Conservation (phyloP, 1,284 basidiomycete species). For the Sparassis latifolia region DNA sequence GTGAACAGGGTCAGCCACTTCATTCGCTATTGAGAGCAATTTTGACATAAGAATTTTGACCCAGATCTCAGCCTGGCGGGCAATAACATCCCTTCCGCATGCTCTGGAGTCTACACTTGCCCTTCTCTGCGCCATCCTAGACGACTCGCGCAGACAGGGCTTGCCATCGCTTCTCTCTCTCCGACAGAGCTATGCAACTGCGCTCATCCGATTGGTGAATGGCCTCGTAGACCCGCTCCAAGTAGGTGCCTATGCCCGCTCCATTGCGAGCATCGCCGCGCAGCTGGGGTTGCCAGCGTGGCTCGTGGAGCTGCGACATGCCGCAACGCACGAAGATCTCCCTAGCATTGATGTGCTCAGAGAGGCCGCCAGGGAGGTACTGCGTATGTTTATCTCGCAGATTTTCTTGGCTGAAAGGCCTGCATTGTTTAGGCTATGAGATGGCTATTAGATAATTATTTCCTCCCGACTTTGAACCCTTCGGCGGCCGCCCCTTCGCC, state of each 20-base stretch:
- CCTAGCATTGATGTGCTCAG: conserved; percentile 80
- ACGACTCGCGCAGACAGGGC: conserved; percentile 31
- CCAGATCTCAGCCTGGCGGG: conserved; percentile 75
- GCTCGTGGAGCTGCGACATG: conserved; percentile 93
- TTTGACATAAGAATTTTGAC: neutral
- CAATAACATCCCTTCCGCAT: conserved; percentile 63
- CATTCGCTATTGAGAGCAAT: neutral
- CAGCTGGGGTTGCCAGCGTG: conserved; percentile 83
- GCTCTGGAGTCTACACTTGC: conserved; percentile 68
- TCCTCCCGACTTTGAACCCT: conserved; percentile 68
- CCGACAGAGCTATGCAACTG: conserved; percentile 67
- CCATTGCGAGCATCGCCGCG: conserved; percentile 84
- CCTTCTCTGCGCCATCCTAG: conserved; percentile 56
- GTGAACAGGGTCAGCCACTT: conserved; percentile 58
- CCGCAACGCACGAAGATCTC: conserved; percentile 93
- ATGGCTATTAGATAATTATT: conserved; percentile 80
- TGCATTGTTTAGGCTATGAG: conserved; percentile 48
- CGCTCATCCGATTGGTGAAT: conserved; percentile 89
- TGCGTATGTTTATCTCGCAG: conserved; percentile 13
- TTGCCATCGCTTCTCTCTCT: conserved; percentile 39
- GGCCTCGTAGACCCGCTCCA: conserved; percentile 93
- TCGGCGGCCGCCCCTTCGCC: conserved; percentile 27
- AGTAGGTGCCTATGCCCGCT: conserved; percentile 79
- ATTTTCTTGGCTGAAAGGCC: neutral
- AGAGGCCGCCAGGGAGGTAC: conserved; percentile 68